Conservation (phyloP, 495 filamentous ascomycete genomes). For the Trichoderma virens region DNA sequence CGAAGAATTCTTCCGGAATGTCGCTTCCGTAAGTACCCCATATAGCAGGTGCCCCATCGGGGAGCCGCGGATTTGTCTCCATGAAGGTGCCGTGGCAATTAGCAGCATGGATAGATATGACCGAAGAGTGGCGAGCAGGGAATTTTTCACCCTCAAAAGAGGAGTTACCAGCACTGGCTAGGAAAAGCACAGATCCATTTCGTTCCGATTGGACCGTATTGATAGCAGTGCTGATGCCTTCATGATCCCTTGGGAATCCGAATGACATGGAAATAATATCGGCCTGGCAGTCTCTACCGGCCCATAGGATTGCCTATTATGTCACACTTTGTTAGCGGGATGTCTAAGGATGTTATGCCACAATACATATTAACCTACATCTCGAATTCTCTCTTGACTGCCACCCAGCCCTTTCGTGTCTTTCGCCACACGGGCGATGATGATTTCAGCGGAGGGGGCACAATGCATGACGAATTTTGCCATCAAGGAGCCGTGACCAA, state of each 20-base stretch:
- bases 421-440: background rate
- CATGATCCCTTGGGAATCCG: constrained; percentile 12
- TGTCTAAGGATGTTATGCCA: background rate
- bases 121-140: background rate
- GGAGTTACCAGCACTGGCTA: background rate
- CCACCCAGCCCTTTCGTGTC: background rate
- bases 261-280: constrained; percentile 27
- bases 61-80: background rate
- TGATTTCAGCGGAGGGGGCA: background rate
- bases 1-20: background rate
- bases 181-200: background rate
- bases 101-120: background rate
- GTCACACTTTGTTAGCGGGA: background rate
- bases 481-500: background rate
- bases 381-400: background rate
- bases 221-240: constrained; percentile 11
- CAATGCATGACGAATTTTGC: background rate
- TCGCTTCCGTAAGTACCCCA: background rate
- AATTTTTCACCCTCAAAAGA: background rate
- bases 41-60: background rate
- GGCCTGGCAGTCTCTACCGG: constrained; percentile 17
- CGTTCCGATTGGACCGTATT: background rate
- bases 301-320: constrained; percentile 19
- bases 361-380: background rate
- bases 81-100: background rate